Base-by-base conservation (phyloP, 441 rosid genomes). In the Gossypium gossypioides region DNA sequence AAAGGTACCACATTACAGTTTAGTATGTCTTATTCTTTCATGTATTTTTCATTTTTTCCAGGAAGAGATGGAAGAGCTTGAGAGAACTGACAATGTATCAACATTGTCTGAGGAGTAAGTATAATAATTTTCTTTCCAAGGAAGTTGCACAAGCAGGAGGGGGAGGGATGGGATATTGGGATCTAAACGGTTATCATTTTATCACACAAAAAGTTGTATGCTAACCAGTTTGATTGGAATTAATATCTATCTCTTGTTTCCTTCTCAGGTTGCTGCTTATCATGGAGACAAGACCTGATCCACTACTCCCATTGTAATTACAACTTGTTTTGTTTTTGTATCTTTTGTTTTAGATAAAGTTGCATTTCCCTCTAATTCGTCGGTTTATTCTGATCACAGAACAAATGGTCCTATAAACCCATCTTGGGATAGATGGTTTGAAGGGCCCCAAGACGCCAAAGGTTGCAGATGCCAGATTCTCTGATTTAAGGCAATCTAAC, bases 361-460 rank as follows among this genome's bases (percentile, higher is more conserved):
- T 68, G 68, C 58, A 34, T 68, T 15, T 70, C 46, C 72, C 22
- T 63, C 55, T 57, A 65, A 70, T 69, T 52, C 40, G 24, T 42
- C 51, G 5, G 34, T 62, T 68, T 65, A 32, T 68, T 58, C 65
- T 18, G 40, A 67, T 76, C 66, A 24, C 94, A 92, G 97, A 81
- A 92, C 93, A 54, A 84, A 25, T 61, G 92, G 91, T 67, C 89
- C 90, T 27, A 64, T 80, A 55, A 82, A 88, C 81, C 77, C 85
- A 1, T 54, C 50, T 63, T 92, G 97, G 93, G 96, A 92, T 62
- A 81, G 90, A 71, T 92, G 97, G 96, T 92, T 92, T 77, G 92
- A 92, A 78, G 84, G 92, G 74, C 86, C 88, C 1, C 91, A 83
- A 63, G 91, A 90, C 59, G 79, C 87, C 13, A 80, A 79, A 73